These are phyloP conservation scores for Cladosporium sp. DNA, from an alignment of 2,329 filamentous ascomycete species.

Conservation along the genomic window DNA sequence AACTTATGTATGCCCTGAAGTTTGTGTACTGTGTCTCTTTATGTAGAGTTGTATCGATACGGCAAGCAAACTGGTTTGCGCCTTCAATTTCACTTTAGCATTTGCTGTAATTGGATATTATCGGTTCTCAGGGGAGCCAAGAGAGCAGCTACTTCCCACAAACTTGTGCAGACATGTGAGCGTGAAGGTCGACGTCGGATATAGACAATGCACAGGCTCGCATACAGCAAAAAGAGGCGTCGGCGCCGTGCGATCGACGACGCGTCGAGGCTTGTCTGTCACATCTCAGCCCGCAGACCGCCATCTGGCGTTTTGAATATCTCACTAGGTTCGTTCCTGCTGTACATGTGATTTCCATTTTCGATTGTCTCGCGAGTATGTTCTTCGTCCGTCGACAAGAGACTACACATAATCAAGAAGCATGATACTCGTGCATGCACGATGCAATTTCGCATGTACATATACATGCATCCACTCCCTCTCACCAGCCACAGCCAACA, in stretches of 20 bases:
- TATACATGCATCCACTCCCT: not conserved
- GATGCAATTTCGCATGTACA: not conserved
- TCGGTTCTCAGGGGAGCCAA: too few relatives aligned
- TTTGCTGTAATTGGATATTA: too few relatives aligned
- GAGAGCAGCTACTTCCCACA: not conserved
- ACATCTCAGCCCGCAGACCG: slow-evolving; percentile 5
- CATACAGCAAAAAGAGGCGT: not conserved
- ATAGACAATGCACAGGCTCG: not conserved
- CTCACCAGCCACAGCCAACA: not conserved
- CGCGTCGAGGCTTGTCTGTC: slow-evolving; percentile 13
- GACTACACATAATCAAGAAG: not conserved
- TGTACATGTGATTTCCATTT: not conserved
- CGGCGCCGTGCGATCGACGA: slow-evolving; percentile 7
- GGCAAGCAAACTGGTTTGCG: not conserved
- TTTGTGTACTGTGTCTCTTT: not conserved
- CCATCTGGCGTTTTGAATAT: not conserved
- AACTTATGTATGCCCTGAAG: not conserved
- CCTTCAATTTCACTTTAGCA: too few relatives aligned
- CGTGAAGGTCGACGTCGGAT: not conserved
- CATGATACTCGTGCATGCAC: not conserved
- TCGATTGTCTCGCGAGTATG: not conserved
- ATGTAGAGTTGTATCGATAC: not conserved
- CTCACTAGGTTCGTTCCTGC: not conserved
- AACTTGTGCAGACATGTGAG: not conserved
- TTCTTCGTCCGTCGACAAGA: not conserved